Conservation (phyloP, 306 rosid genomes). For the Parietaria judaica region DNA sequence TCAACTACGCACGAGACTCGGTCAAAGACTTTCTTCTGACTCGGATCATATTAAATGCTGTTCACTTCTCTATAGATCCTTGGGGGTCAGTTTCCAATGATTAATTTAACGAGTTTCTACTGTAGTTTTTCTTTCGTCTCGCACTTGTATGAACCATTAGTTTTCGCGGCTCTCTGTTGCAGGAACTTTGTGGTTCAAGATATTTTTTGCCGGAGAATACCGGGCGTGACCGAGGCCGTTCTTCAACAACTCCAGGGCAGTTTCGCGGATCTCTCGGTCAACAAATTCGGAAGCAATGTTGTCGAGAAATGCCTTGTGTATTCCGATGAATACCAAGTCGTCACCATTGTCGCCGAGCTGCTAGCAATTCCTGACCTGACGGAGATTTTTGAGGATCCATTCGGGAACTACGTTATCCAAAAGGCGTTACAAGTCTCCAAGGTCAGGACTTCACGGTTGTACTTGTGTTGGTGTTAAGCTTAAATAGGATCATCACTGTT, state of each 20-base stretch:
- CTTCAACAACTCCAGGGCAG: conserved; percentile 30
- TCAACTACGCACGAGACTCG: conserved; percentile 32
- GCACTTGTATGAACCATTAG: no score
- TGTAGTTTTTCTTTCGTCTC: not conserved
- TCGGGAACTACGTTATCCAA: no score
- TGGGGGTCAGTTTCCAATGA: conserved; percentile 43
- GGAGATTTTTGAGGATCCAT: no score
- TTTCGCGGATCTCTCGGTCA: conserved; percentile 34
- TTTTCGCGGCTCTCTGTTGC: conserved; percentile 7
- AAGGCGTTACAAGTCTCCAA: no score
- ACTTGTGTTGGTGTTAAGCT: no score
- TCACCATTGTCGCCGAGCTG: no score
- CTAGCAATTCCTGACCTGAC: no score
- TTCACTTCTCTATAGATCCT: conserved; percentile 32
- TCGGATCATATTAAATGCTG: conserved; percentile 21
- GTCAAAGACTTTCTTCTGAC: conserved; percentile 22
- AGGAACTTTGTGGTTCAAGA: conserved; percentile 76
- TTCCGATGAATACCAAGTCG: no score
- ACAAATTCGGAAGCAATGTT: conserved; percentile 68
- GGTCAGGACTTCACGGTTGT: no score
- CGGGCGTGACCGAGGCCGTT: conserved; percentile 22
- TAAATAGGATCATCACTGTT: conserved; percentile 1
- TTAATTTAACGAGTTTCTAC: not conserved
- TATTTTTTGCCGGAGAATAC: conserved; percentile 29
- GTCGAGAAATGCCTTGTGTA: conserved; percentile 40